Percentiles rank a stretch among this genome's conserved stretches.
Evolutionary conservation across 2,329 filamentous ascomycete genomes (phyloP).

Genomic region (Fusarium sp.): DNA sequence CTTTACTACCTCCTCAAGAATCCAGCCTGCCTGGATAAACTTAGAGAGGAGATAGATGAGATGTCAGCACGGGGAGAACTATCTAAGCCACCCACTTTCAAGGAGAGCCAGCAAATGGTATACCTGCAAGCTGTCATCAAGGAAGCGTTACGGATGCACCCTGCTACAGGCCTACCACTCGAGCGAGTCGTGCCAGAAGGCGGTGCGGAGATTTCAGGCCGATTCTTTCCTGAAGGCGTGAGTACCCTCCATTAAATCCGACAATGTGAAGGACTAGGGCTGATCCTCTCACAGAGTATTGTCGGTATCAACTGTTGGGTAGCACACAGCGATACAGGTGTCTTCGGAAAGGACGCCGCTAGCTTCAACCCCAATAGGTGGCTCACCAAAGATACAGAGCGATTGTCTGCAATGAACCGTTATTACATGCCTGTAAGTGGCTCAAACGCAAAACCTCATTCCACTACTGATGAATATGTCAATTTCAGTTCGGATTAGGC

Average conservation of each 20-base stretch:
- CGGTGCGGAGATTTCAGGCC: conserved; percentile 26
- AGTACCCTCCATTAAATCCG: conserved; percentile 1
- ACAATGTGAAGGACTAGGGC: no score
- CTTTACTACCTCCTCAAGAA: conserved; percentile 36
- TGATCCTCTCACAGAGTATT: conserved; percentile 9
- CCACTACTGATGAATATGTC: not conserved
- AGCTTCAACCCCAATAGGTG: conserved; percentile 38
- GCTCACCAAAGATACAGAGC: conserved; percentile 7
- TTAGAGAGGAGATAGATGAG: conserved; percentile 24
- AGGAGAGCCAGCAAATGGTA: conserved; percentile 36
- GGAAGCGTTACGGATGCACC: conserved; percentile 41
- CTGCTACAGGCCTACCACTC: conserved; percentile 33
- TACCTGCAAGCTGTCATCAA: conserved; percentile 43
- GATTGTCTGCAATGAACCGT: conserved; percentile 38
- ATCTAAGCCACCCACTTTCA: conserved; percentile 26
- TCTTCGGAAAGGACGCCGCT: conserved; percentile 37
- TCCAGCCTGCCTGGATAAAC: conserved; percentile 12
- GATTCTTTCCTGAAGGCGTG: conserved; percentile 39
- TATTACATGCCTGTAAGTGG: conserved; percentile 41
- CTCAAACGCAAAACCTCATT: rapidly evolving
- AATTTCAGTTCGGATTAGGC: conserved; percentile 37
- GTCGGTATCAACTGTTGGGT: conserved; percentile 45
- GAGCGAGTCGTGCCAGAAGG: conserved; percentile 41
- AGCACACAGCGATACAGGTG: conserved; percentile 30
- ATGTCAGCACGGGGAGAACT: not conserved